Base-by-base conservation (phyloP, 768 basidiomycete genomes). In the Hygrophorus pudorinus region DNA sequence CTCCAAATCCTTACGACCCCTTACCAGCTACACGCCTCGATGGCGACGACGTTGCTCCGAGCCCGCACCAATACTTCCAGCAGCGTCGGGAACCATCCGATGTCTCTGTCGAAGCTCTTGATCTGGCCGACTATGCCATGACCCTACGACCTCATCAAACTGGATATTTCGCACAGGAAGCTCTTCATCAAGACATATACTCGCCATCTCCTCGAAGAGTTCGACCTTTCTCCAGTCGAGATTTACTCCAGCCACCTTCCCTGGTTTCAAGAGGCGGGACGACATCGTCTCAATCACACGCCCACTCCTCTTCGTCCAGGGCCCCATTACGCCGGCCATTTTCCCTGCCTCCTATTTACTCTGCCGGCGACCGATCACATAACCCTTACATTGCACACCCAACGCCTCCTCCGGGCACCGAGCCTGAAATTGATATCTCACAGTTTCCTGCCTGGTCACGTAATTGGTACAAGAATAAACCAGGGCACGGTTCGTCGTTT, bases 61-160 rank as follows among this genome's bases (percentile, higher is more conserved):
- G 27, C 41, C 52, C 38, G 38, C 51, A 47, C 2, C 54, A 51
- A 31, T 44, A 46, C 17, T 49, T 47, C 9, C 59, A 56, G 38
- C 60, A 58, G 41, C 62, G 63, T 21, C 59, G 73, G 48, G 76
- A 81, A 47, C 62, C 71, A 3, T 79, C 80, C 5, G 81, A 83
- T 46, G 71, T 68, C 20, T 81, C 79, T 44, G 71, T 83, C 1
- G 81, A 84, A 55, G 80, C 81, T 2, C 69, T 83, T 44, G 82
- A 85, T 60, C 67, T 85, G 17, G 81, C 81, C 27, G 82, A 83
- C 57, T 85, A 83, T 59, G 68, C 79, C 5, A 62, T 57, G 48
- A 75, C 75, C 14, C 65, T 81, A 17, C 61, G 65, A 17, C 53
- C 58, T 13, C 52, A 54, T 48, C 54, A 36, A 53, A 56, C 20